Conservation (phyloP, 2,329 filamentous ascomycete species). For the Monilinia laxa region DNA sequence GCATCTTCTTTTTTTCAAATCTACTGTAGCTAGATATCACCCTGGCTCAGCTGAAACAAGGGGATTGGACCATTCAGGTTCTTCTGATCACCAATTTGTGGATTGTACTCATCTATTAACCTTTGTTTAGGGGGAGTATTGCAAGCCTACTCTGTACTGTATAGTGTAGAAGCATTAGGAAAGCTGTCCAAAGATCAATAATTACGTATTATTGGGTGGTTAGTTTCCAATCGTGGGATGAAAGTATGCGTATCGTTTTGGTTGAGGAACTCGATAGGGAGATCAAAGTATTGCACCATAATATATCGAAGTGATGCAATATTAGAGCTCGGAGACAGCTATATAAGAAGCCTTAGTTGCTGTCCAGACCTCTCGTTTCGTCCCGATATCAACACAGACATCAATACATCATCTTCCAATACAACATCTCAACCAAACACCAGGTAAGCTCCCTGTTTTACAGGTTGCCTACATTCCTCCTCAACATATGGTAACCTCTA, state of each 20-base stretch:
- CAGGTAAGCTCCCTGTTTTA: background rate
- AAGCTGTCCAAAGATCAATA: background rate
- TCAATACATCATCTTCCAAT: background rate
- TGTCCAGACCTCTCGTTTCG: no score
- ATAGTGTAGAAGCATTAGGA: background rate
- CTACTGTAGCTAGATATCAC: no score
- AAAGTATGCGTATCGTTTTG: background rate
- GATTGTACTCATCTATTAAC: no score
- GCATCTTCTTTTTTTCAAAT: no score
- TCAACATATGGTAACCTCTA: background rate
- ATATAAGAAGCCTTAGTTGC: background rate
- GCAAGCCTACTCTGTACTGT: no score
- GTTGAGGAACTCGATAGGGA: no score
- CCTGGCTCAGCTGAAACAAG: no score
- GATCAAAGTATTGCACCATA: no score
- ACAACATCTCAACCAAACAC: background rate
- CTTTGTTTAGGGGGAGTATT: no score
- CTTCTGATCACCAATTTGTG: no score
- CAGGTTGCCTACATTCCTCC: background rate
- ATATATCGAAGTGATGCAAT: no score
- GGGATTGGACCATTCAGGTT: no score
- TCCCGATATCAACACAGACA: background rate
- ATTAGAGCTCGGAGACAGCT: background rate
- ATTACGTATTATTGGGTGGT: background rate
- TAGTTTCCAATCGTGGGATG: background rate